Base-by-base conservation (phyloP, 2,329 filamentous ascomycete species). In the Ceratocystiopsis brevicomis region DNA sequence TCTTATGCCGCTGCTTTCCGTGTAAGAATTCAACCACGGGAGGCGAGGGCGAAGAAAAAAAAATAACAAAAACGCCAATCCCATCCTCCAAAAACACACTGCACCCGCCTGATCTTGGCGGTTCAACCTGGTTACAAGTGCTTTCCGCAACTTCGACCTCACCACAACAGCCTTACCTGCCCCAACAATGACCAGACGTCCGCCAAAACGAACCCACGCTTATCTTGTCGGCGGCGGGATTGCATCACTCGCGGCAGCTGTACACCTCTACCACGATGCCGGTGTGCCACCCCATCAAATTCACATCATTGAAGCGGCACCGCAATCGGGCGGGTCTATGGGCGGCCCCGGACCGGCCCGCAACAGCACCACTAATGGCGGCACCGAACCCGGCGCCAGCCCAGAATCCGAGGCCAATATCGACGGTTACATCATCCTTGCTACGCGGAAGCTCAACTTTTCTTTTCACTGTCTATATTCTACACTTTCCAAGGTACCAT, bases 141-240 rank as follows among this genome's bases (percentile, higher is more conserved):
- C 25, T 30, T 30, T 30, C 25, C 8, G 13, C 34, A 15, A 36
- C 19, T 17, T 38, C 6, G 16, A 8, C 37, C 4, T 19, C 18
- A 36, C n/a, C 18, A 30, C 40, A 21, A 37, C 25, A 30, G 8
- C 25, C 8, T 30, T 30, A 2, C 25, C 25, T 30, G 25, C 25
- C 8, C 5, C 6, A 30, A 30, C 25, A 30, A 40, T 36, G 38
- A 25, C 39, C n/a, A 38, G 19, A 17, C 37, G 46, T 13, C 34
- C 39, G 6, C 53, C 53, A 15, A 41, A 52, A 35, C 41, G 46
- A 15, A 53, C 51, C 4, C 50, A 56, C 37, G 54, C 49, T 11
- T 57, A 54, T 34, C 52, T 56, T 21, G 49, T 57, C n/a, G 54
- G 55, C 15, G 53, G 53, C 25, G 55, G 55, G 21, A 54, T 56